phyloP scores from a whole-genome alignment of 1,284 basidiomycete genomes.

The Cerrena zonata region DNA sequence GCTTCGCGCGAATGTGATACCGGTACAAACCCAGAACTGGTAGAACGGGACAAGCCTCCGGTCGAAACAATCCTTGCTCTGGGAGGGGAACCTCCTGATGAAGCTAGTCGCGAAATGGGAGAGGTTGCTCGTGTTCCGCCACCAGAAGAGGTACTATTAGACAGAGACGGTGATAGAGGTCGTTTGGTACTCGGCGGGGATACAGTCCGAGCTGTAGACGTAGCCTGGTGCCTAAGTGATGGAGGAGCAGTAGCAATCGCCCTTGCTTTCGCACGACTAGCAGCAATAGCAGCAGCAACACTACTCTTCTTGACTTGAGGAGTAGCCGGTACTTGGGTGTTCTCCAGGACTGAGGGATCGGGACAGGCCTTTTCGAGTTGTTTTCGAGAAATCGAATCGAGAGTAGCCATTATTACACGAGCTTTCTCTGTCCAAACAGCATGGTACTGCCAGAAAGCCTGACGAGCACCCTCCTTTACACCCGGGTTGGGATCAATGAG shows the following conservation, averaged over 20 bases:
- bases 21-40: constrained; percentile 28
- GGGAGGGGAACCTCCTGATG: constrained; percentile 39
- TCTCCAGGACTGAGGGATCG: constrained; percentile 39
- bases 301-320: constrained; percentile 65
- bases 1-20: constrained; percentile 31
- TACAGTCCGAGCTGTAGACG: constrained; percentile 45
- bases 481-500: constrained; percentile 76
- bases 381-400: constrained; percentile 73
- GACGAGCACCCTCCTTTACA: constrained; percentile 72
- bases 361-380: constrained; percentile 84
- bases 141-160: constrained; percentile 29
- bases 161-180: constrained; percentile 38
- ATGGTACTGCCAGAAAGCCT: constrained; percentile 79
- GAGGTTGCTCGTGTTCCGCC: constrained; percentile 30
- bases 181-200: constrained; percentile 41
- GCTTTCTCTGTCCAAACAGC: constrained; percentile 71
- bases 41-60: constrained; percentile 34
- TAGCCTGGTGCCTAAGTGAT: constrained; percentile 70
- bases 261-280: constrained; percentile 76
- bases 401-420: constrained; percentile 52
- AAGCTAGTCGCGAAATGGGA: constrained; percentile 31
- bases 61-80: constrained; percentile 38
- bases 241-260: constrained; percentile 77
- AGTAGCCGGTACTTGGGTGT: constrained; percentile 42
- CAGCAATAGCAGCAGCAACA: constrained; percentile 76